Conservation (phyloP, 2,329 filamentous ascomycete genomes). For the Arthrobotrys pseudoclavata region DNA sequence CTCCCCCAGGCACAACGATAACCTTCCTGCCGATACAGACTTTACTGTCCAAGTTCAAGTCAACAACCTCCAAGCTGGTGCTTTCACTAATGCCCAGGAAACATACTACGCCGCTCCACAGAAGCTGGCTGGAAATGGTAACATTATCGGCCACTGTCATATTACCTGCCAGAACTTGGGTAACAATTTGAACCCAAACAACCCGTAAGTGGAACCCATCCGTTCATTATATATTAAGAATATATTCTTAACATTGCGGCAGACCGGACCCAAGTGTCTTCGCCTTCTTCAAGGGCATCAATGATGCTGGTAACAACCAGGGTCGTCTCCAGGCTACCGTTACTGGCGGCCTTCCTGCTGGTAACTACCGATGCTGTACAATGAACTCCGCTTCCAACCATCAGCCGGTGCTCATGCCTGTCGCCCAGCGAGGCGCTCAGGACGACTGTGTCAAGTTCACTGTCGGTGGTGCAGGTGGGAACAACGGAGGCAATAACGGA, state of each 20-base stretch:
- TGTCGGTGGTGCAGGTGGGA: conserved; percentile 63
- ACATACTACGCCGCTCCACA: conserved; percentile 73
- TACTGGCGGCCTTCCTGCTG: conserved; percentile 68
- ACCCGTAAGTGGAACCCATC: conserved; percentile 62
- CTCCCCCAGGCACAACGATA: conserved; percentile 67
- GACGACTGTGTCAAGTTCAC: conserved; percentile 71
- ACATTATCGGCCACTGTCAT: conserved; percentile 69
- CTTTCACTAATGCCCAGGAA: conserved; percentile 71
- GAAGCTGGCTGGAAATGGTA: conserved; percentile 67
- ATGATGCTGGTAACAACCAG: conserved; percentile 69
- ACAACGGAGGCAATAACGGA: conserved; percentile 31
- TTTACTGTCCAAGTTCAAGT: conserved; percentile 71
- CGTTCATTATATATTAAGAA: background rate
- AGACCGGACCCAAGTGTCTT: conserved; percentile 66
- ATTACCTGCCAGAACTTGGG: conserved; percentile 71
- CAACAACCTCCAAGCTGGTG: conserved; percentile 70
- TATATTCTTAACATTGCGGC: conserved; percentile 11
- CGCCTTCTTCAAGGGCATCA: conserved; percentile 74
- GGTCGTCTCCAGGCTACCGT: conserved; percentile 69
- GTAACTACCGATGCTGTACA: conserved; percentile 71
- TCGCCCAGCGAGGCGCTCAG: conserved; percentile 71
- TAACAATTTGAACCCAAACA: conserved; percentile 65
- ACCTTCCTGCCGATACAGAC: conserved; percentile 66
- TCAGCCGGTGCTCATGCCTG: conserved; percentile 73
- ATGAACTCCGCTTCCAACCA: conserved; percentile 71